Evolutionary conservation across 306 rosid species (phyloP), one percentile per base, ranked within the genome.

Genomic region (Inga laurina): DNA sequence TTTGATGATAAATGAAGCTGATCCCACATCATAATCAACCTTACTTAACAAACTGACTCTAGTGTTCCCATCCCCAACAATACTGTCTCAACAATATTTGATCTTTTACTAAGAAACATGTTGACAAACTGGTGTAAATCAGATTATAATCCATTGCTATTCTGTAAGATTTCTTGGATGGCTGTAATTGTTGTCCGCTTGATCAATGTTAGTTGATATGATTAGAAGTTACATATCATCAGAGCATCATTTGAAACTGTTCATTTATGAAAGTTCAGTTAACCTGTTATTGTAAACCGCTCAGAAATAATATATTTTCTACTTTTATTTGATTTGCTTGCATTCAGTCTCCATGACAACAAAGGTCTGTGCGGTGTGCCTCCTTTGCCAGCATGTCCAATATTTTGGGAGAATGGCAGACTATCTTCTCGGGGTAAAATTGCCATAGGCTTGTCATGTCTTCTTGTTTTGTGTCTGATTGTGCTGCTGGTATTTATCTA

Each of bases 281-380:
- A 71, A 61, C 49, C 57, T 54, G 43, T 48, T 72, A 3, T 72
- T 72, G 76, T 76, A 66, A 80, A 35, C 54, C 45, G 18, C 72
- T 51, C 37, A 51, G 81, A 79, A 72, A 35, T 85, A 22, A 80
- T 72, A 44, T 76, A 69, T 79, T 62, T 45, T 67, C 41, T 30
- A 35, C 65, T 22, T 52, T 18, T 67, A 48, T 80, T 82, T 73
- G 73, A 72, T 82, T 78, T 87, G 24, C 84, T 45, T 80, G 68
- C 72, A n/a, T 80, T 46, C 92, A 96, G 99, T 84, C 94, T 96
- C 76, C 89, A 87, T 70, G 89, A 90, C 56, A 94, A 93, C 92
- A 96, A 93, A 82, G 98, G 93, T 68, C 81, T 96, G 84, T 96
- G 99, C 27, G 98, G 98, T n/a, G 93, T 82, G 34, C 92, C 94